Evolutionary conservation across 176 grass and related monocot genomes (phyloP).

Genomic region (Phoenix dactylifera): DNA sequence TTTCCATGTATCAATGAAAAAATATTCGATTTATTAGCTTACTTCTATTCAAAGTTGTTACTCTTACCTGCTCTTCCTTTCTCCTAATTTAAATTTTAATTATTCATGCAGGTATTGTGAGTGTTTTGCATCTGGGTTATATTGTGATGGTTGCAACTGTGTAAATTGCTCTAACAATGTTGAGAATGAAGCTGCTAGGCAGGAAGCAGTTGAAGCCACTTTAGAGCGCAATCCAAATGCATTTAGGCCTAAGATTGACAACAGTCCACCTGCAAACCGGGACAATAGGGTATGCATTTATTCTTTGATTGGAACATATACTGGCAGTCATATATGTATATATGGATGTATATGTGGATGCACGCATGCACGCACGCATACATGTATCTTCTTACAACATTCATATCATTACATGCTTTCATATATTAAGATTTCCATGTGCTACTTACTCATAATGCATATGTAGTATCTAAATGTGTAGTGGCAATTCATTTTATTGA

Average conservation of each 20-base stretch:
- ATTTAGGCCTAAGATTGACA: conserved; percentile 95
- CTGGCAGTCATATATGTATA: background rate
- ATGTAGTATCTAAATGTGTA: too few species aligned
- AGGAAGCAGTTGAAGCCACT: conserved; percentile 81
- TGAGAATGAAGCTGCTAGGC: conserved; percentile 73
- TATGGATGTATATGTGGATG: too few species aligned
- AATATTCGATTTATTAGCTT: too few species aligned
- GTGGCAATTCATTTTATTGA: too few species aligned
- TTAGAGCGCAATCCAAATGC: conserved; percentile 91
- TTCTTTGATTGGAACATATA: conserved; percentile 6
- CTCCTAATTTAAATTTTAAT: conserved; percentile 2
- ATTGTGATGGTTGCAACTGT: conserved; percentile 96
- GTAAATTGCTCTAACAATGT: conserved; percentile 84
- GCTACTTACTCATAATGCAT: too few species aligned
- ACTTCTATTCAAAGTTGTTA: background rate
- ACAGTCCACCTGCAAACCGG: conserved; percentile 56
- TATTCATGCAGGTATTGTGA: conserved; percentile 69
- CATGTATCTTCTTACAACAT: too few species aligned
- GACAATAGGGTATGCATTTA: conserved; percentile 64
- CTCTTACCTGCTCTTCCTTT: background rate
- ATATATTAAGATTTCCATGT: too few species aligned
- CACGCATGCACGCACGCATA: too few species aligned
- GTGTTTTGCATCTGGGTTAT: conserved; percentile 82
- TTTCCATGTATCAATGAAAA: too few species aligned
- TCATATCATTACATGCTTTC: too few species aligned